Evolutionary conservation across 1,284 basidiomycete genomes (phyloP), one percentile per base, ranked within the genome.

Genomic region (Mycena sp.): DNA sequence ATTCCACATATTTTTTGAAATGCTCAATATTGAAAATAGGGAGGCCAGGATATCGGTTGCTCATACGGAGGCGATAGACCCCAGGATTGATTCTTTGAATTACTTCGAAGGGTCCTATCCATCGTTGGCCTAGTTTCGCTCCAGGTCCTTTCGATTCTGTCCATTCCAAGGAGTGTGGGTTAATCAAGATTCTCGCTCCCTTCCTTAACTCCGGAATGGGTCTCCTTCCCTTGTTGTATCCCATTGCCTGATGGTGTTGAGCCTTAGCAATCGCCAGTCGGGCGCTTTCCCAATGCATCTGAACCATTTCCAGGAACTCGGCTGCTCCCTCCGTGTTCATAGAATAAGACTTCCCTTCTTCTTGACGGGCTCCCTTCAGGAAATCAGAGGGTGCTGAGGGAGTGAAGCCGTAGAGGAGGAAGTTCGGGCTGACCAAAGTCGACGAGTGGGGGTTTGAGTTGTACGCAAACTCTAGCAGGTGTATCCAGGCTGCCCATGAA

Each of bases 401-500:
- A 41, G 78, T 60, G 14, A 65, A 70, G 0, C 78, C 74, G 52
- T 72, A 72, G 22, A 76, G 73, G 0, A 77, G 66, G 63, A 75
- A 76, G 65, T 76, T 76, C 1, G 76, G 78, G 18, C 73, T 63
- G 4, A 65, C 20, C 0, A 71, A 69, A 11, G 80, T 83, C 0
- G 79, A 70, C 0, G 75, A 61, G 56, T 80, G 76, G 2, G 74
- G 22, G 0, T 75, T 73, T 66, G 79, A 78, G 61, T 84, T 83
- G 62, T 79, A 78, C 1, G 75, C 71, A 63, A 83, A 83, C 60
- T 83, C 77, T 0, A 79, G 73, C 9, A 82, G 34, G 1, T 80
- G 78, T 0, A 83, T 65, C 63, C 63, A 65, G 0, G 18, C 11
- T 0, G 52, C 57, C 69, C 69, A 71, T 3, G 41, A 25, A n/a